Base-by-base conservation (phyloP, 805 yeast species). In the Yamadazyma sp. region DNA sequence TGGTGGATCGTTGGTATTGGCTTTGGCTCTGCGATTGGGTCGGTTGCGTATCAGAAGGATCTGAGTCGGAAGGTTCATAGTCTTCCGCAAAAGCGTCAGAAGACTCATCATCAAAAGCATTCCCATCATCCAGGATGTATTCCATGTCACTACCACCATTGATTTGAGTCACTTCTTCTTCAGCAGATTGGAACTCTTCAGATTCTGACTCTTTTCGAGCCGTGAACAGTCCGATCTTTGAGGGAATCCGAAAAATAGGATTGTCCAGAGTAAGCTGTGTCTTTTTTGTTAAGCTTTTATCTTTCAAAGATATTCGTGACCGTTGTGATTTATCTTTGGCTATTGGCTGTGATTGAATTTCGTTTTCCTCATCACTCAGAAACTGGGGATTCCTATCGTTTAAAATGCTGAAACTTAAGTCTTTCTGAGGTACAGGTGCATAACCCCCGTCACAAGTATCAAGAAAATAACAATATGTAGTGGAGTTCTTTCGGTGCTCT, bases 401-500 rank as follows among this genome's bases (percentile, higher is more conserved):
- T 10, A 38, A 26, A 4, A 38, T 18, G 28, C 20, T 16, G 10
- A 32, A 17, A 15, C 20, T 22, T n/a, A 22, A 7, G 17, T 28
- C 28, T 15, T 17, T 22, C 8, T 2, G 15, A 10, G 29, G 12
- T 10, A 8, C 13, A 12, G 29, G 13, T 4, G 28, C n/a, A 10
- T n/a, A 7, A 9, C 10, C 10, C 5, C 14, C 20, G 10, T 22
- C 19, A 5, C 25, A 28, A 4, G 23, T 26, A 12, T 23, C 59
- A 7, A 64, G 44, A 35, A 63, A 60, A 40, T 53, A 59, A 35
- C 71, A 64, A 32, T 47, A 30, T 3, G 46, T 40, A 28, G 54
- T 53, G 12, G 28, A 14, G 16, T 33, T 38, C 12, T 37, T 55
- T 45, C 31, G 50, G 52, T 84, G 93, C 46, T 80, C 88, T 8